Base-by-base conservation (phyloP, 2,329 filamentous ascomycete genomes). In the Neopestalotiopsis sp. region DNA sequence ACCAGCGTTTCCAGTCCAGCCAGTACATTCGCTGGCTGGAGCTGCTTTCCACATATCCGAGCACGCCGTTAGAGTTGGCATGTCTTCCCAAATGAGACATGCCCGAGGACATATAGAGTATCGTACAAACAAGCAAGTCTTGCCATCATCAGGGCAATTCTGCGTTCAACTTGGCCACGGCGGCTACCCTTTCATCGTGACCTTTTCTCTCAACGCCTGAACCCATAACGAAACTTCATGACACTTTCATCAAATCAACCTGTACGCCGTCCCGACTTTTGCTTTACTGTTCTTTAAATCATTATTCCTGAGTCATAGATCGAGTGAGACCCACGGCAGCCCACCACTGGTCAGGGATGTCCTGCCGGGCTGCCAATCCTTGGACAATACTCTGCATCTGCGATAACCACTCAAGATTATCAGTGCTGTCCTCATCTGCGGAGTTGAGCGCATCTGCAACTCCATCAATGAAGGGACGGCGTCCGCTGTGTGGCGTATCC, bases 301-400 rank as follows among this genome's bases (percentile, higher is more conserved):
- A 62, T 62, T 34, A 62, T 24, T 84, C 83, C 45, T 79, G 81
- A 20, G 82, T 79, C 67, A 89, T 80, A 14, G 85, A 90, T 71
- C 90, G 87, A 75, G 85, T 90, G 71, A 93, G 84, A 57, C 91
- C 91, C 69, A 86, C 90, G 74, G 89, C 87, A 69, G 89, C 88
- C 94, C 94, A 97, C 90, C 92, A 95, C 72, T 94, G 90, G 70
- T 96, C 93, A 0, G 93, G 92, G 67, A 96, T 91, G 74, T 95
- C 92, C 75, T 93, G 88, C 30, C 92, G 84, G 20, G 88, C 86
- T 42, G 91, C 89, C 67, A 97, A 84, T 58, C 89, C 86, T 73
- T 91, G 89, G 45, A 96, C 85, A 61, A 97, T 91, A 65, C 86
- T 85, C 73, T 93, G 91, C 87, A 95, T 91, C 60, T 90, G 88